Evolutionary conservation across 805 yeast genomes (phyloP).

Genomic region (Yamadazyma nakazawae): DNA sequence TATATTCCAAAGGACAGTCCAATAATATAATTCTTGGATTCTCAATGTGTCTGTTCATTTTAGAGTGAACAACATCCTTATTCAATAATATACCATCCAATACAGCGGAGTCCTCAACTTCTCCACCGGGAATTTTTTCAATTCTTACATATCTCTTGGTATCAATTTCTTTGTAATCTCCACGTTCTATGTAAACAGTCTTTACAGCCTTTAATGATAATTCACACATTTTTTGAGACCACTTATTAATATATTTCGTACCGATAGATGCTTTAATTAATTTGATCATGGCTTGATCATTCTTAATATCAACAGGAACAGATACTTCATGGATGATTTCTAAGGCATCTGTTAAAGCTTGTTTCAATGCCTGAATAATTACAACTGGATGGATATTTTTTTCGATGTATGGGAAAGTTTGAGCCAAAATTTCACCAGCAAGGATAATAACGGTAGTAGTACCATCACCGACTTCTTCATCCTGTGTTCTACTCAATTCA

Average conservation of each 20-base stretch:
- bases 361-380: conserved; percentile 89
- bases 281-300: conserved; percentile 83
- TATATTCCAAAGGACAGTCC: conserved; percentile 97
- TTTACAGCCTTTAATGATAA: conserved; percentile 85
- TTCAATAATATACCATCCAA: conserved; percentile 89
- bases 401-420: conserved; percentile 90
- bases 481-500: conserved; percentile 94
- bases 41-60: conserved; percentile 86
- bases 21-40: conserved; percentile 85
- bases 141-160: conserved; percentile 88
- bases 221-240: conserved; percentile 89
- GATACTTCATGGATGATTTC: conserved; percentile 82
- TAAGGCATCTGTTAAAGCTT: conserved; percentile 86
- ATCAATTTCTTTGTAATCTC: conserved; percentile 79
- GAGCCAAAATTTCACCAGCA: conserved; percentile 96
- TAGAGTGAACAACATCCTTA: conserved; percentile 98
- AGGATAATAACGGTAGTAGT: conserved; percentile 95
- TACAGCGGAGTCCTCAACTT: conserved; percentile 82
- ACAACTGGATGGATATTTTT: conserved; percentile 96
- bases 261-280: conserved; percentile 91
- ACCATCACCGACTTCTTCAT: conserved; percentile 98
- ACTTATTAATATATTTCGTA: conserved; percentile 86
- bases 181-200: conserved; percentile 64
- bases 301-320: conserved; percentile 74
- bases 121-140: conserved; percentile 98